Evolutionary conservation across 2,329 filamentous ascomycete species (phyloP).

Genomic region (Botrytis medusae): DNA sequence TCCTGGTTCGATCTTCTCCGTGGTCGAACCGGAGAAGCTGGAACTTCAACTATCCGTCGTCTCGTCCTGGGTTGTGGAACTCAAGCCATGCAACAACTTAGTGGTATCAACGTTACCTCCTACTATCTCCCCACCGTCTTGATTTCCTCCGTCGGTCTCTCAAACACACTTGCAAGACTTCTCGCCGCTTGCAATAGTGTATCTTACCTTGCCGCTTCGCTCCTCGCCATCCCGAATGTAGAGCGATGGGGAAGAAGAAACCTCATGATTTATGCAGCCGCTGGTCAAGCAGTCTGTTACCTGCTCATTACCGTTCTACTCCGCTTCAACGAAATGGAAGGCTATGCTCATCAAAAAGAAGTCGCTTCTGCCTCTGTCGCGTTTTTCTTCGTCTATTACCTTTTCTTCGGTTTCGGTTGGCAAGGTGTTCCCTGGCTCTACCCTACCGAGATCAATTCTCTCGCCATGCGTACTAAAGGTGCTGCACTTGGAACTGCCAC

Average conservation of each 20-base stretch:
- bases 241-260: constrained; percentile 65
- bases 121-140: constrained; percentile 53
- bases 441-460: constrained; percentile 56
- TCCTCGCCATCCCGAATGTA: constrained; percentile 44
- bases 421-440: constrained; percentile 47
- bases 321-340: constrained; percentile 32
- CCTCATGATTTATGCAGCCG: constrained; percentile 69
- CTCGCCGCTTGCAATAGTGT: constrained; percentile 51
- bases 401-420: constrained; percentile 54
- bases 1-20: constrained; percentile 21
- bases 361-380: constrained; percentile 31
- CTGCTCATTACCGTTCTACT: constrained; percentile 44
- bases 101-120: constrained; percentile 46
- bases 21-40: constrained; percentile 3
- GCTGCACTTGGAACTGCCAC: constrained; percentile 51
- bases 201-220: constrained; percentile 14
- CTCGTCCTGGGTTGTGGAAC: constrained; percentile 70
- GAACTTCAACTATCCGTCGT: constrained; percentile 55
- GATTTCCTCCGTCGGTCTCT: constrained; percentile 48
- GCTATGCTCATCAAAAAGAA: constrained; percentile 17
- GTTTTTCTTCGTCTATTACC: constrained; percentile 52
- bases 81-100: constrained; percentile 54
- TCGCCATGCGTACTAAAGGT: constrained; percentile 54
- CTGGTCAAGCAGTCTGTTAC: constrained; percentile 68
- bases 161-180: constrained; percentile 51